Base-by-base conservation (phyloP, 345 rosid species). In the Syzygium aqueum region DNA sequence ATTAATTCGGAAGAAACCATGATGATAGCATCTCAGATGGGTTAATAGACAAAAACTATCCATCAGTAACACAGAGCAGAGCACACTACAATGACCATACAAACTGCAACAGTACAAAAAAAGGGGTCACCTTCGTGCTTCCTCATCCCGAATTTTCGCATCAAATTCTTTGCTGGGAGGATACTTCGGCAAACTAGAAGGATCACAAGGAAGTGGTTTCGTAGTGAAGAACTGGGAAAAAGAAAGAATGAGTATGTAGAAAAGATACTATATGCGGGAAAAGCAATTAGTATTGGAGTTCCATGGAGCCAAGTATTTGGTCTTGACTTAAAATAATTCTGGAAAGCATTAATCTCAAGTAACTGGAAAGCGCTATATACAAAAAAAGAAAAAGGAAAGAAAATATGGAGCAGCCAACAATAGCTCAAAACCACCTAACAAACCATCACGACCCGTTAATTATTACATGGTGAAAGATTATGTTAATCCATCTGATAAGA, bases 131-230 rank as follows among this genome's bases (percentile, higher is more conserved):
- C 99, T 95, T 95, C 99, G 93, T 85, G 94, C 94, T 89, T 96
- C 99, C 87, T 96, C 99, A 86, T 97, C 99, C 67, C 98, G 95
- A 87, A 96, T 86, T 90, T 97, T 97, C n/a, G 98, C 99, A 89
- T 97, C 98, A 54, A 97, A 93, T 92, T 95, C 99, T 94, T 96
- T 95, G 96, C 98, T 96, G 51, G 99, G 98, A 89, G 99, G 98
- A 93, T 96, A 97, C 90, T 92, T 95, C 5, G 99, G 99, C 94
- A 97, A 94, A 89, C 96, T 96, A 86, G 96, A 95, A 90, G 99
- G 99, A 90, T 94, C 94, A 90, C 99, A 97, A 21, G 99, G 99
- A 89, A 95, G 91, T 40, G 99, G 99, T 87, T 93, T 96, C 51
- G 90, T 90, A n/a, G 90, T 85, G 86, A 97, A 95, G 95, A 97